Base-by-base conservation (phyloP, 2,329 filamentous ascomycete genomes). In the Colletotrichum shisoi region DNA sequence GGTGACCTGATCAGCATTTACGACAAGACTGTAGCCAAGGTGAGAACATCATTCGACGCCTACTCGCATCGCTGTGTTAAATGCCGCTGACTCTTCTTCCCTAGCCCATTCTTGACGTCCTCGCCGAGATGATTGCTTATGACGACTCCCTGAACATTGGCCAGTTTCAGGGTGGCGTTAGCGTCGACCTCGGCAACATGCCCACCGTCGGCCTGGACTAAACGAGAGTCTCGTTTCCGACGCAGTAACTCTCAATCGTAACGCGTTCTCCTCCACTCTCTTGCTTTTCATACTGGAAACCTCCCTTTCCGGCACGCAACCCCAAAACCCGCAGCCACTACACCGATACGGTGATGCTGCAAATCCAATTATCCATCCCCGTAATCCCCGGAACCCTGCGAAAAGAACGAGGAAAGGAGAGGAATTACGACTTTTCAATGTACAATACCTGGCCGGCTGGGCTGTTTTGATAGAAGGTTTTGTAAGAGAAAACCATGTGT, bases 21-120 rank as follows among this genome's bases (percentile, higher is more conserved):
- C 81, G 95, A 99, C 80, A 97, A 96, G 87, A 98, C 95, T 39
- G 94, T 98, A 52, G 91, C 94, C 73, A 97, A 97, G 91, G 94
- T 93, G 73, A 69, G 74, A 56, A 31, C 37, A 19, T 12, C 34
- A 40, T 48, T 2, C 21, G n/a, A 13, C 11, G 17, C 4, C 37
- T 12, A 4, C 13, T 8, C 40, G 34, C 4, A 17, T 19, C 49
- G 49, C 31, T 34, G 34, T 17, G 15, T 40, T 15, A 1, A 42
- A 21, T 12, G 31, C 44, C 13, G 52, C 72, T 76, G 67, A 77
- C 69, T 7, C 37, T n/a, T 7, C 37, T n/a, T 24, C 13, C 19
- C 42, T 71, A 95, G 91, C 89, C 94, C 70, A 92, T 98, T 74
- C 89, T 99, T 73, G 94, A 99, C 79, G 90, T 98, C 74, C 89